phyloP scores from a whole-genome alignment of 208 protist genomes.

The Angomonas desouzai region DNA sequence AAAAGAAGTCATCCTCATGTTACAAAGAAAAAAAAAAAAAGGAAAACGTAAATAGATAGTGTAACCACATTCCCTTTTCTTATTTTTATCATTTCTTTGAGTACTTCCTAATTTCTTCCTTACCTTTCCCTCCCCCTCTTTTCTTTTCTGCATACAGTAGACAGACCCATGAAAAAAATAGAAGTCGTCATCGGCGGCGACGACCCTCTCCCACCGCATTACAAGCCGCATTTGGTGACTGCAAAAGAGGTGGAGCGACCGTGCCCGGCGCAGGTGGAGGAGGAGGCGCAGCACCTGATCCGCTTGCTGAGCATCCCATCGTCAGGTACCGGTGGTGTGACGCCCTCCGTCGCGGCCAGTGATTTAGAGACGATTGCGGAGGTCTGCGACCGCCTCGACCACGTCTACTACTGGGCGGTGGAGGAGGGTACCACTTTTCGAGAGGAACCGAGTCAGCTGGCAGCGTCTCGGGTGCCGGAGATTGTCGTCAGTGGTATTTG shows the following conservation, averaged over 20 bases:
- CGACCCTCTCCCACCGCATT: not conserved
- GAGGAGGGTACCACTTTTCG: constrained; percentile 57
- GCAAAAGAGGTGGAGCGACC: constrained; percentile 8
- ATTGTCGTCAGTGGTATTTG: constrained; percentile 37
- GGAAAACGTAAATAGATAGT: not conserved
- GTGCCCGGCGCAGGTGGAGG: constrained; percentile 17
- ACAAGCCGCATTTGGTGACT: not conserved
- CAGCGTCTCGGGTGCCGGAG: constrained; percentile 49
- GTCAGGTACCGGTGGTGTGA: constrained; percentile 11
- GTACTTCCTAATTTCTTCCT: constrained; percentile 11
- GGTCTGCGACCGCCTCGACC: constrained; percentile 50
- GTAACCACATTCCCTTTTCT: not conserved
- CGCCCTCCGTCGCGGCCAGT: constrained; percentile 18
- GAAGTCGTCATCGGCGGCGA: constrained; percentile 6
- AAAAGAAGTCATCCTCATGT: no score
- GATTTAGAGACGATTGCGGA: constrained; percentile 29
- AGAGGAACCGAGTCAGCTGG: constrained; percentile 47
- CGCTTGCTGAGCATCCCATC: no score
- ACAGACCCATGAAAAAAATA: constrained; percentile 4
- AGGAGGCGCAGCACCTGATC: constrained; percentile 23
- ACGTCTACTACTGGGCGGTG: constrained; percentile 64
- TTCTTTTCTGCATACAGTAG: not conserved
- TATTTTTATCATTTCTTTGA: not conserved
- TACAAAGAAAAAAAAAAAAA: constrained; percentile 2
- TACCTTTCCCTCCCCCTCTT: constrained; percentile 14